Evolutionary conservation across 495 filamentous ascomycete species (phyloP).

Genomic region (Jackrogersella minutella): DNA sequence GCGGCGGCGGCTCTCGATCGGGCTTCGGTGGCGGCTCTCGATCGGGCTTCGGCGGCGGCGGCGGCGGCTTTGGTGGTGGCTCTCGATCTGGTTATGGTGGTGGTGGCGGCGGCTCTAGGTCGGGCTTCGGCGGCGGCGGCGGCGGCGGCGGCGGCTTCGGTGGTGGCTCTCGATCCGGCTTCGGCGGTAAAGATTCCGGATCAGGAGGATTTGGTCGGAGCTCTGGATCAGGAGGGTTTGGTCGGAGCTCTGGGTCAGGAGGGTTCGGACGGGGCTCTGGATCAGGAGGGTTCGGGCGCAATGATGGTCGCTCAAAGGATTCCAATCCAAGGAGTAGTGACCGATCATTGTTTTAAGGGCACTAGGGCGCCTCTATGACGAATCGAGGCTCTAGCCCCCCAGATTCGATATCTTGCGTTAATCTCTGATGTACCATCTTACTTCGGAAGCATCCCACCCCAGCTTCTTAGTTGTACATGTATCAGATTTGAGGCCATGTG

Average conservation of each 20-base stretch:
- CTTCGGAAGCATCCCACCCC: conserved; percentile 7
- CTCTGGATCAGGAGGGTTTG: not conserved
- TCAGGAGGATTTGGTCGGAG: not conserved
- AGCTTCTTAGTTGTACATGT: conserved; percentile 17
- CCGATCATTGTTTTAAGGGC: conserved; percentile 20
- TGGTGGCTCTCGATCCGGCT: not conserved
- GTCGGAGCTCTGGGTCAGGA: not conserved
- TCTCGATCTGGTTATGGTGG: not conserved
- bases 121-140: not conserved
- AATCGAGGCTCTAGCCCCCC: not conserved
- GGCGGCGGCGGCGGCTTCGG: not conserved
- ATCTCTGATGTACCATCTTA: conserved; percentile 27
- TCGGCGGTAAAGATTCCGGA: not conserved
- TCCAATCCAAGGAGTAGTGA: not conserved
- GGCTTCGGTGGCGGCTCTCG: not conserved
- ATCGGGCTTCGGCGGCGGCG: not conserved
- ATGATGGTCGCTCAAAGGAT: not conserved
- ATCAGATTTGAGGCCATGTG: conserved; percentile 10
- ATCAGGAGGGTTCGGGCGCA: not conserved
- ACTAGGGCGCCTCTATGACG: not conserved
- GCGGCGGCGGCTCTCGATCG: not conserved
- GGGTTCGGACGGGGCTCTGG: not conserved
- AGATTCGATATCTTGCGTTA: conserved; percentile 8
- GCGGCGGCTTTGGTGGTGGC: not conserved
- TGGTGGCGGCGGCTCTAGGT: not conserved